These are phyloP conservation scores for Teunomyces kruisii DNA, from an alignment of 805 yeast genomes.

Conservation along the genomic window DNA sequence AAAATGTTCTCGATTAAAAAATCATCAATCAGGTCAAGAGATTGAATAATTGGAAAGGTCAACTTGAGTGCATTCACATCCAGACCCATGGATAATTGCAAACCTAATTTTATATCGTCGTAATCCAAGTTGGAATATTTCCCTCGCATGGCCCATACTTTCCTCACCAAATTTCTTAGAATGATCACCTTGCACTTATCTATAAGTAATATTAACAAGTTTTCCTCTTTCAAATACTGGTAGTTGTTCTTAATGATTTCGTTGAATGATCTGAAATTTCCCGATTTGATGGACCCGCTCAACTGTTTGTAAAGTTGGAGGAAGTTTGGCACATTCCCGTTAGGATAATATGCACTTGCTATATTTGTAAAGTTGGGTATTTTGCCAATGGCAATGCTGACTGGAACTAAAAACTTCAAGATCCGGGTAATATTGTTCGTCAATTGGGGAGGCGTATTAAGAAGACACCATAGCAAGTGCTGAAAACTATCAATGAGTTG, in stretches of 20 bases:
- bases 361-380: constrained; percentile 36
- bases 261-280: constrained; percentile 40
- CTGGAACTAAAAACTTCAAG: constrained; percentile 50
- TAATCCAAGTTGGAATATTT: constrained; percentile 28
- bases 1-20: constrained; percentile 49
- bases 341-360: constrained; percentile 13
- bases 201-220: constrained; percentile 42
- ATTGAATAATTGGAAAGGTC: constrained; percentile 7
- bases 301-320: constrained; percentile 38
- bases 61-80: neutral
- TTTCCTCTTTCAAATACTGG: constrained; percentile 35
- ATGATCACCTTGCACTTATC: constrained; percentile 47
- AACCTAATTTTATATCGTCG: constrained; percentile 23
- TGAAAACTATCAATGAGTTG: constrained; percentile 46
- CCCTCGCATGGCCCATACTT: constrained; percentile 28
- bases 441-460: constrained; percentile 32
- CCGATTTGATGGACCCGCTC: constrained; percentile 36
- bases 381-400: constrained; percentile 55
- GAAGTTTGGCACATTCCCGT: constrained; percentile 18
- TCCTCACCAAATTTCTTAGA: constrained; percentile 44
- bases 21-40: constrained; percentile 28
- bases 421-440: constrained; percentile 40
- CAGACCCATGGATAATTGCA: constrained; percentile 13
- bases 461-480: constrained; percentile 58
- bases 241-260: constrained; percentile 28